phyloP scores from a whole-genome alignment of 805 yeast genomes.

The Saturnispora kantuleensis region DNA sequence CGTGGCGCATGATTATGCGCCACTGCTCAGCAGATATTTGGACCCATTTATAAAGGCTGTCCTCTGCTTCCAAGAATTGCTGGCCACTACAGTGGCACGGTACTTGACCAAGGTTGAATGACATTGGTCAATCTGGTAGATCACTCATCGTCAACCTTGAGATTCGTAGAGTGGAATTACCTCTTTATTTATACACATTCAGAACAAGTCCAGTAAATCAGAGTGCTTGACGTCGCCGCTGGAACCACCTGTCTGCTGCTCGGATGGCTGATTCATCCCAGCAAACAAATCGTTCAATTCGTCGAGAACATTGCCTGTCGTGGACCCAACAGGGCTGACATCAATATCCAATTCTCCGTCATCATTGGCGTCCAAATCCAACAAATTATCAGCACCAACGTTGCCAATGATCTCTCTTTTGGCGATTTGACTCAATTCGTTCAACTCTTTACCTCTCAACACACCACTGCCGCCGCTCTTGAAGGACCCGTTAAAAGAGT shows the following conservation, averaged over 20 bases:
- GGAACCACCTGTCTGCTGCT: no score
- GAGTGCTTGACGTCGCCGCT: conserved; percentile 2
- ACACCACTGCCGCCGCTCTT: conserved; percentile 5
- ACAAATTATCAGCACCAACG: conserved; percentile 63
- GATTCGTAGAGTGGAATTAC: neutral
- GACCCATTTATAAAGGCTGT: no score
- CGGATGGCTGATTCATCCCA: conserved; percentile 11
- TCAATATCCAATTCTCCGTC: conserved; percentile 14
- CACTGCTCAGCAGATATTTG: no score
- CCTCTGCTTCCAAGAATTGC: no score
- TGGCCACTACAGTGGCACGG: no score
- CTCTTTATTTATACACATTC: neutral
- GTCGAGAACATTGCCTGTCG: conserved; percentile 40
- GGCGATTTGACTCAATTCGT: conserved; percentile 71
- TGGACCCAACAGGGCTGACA: conserved; percentile 17
- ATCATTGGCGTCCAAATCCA: conserved; percentile 73
- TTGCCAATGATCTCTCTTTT: conserved; percentile 56
- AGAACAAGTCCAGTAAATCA: conserved; percentile 10
- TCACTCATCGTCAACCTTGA: no score
- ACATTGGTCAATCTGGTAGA: no score
- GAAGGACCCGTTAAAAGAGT: conserved; percentile 27
- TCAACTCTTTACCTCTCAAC: conserved; percentile 46
- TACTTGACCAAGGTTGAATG: no score
- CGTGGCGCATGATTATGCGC: no score
- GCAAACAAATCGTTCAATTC: conserved; percentile 69